A percentile compares a stretch with the other conserved stretches of the same genome.
Conservation (phyloP, 75 land plant species). For the Cupressus sempervirens region DNA sequence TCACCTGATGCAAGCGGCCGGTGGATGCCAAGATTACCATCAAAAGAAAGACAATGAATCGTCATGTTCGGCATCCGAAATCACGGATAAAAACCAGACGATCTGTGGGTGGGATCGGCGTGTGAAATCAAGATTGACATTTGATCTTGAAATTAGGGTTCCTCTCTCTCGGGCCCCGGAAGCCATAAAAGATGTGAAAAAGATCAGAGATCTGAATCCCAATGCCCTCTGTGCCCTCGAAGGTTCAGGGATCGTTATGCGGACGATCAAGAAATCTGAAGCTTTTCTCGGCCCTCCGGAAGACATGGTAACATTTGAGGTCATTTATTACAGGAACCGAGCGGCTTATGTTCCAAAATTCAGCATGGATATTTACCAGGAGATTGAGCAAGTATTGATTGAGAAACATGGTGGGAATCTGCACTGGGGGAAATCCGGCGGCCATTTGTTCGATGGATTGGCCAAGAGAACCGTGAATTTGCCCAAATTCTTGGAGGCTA, state of each 20-base stretch:
- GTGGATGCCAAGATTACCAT: conserved; percentile 25
- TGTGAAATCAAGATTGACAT: background rate
- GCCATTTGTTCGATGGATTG: conserved; percentile 8
- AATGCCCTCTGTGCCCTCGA: background rate
- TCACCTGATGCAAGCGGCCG: conserved; percentile 21
- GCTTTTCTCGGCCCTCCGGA: background rate
- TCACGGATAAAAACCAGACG: background rate
- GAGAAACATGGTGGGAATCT: conserved; percentile 27
- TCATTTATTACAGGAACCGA: conserved; percentile 18
- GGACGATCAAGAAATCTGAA: background rate
- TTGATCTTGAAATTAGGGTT: conserved; percentile 18
- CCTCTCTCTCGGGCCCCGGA: conserved; percentile 1
- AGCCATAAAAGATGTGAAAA: conserved; percentile 28
- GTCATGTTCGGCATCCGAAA: background rate
- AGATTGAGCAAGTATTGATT: conserved; percentile 35
- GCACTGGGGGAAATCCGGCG: conserved; percentile 36
- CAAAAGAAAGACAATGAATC: background rate
- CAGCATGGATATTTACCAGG: background rate
- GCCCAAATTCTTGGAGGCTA: conserved; percentile 18
- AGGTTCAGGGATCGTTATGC: conserved; percentile 1
- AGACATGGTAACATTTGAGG: conserved; percentile 25
- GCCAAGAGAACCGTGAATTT: conserved; percentile 4
- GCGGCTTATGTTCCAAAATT: background rate
- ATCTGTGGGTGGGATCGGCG: conserved; percentile 7
- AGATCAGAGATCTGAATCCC: background rate